Conservation (phyloP, 1,139 yeast species). For the Scheffersomyces parashehatae region DNA sequence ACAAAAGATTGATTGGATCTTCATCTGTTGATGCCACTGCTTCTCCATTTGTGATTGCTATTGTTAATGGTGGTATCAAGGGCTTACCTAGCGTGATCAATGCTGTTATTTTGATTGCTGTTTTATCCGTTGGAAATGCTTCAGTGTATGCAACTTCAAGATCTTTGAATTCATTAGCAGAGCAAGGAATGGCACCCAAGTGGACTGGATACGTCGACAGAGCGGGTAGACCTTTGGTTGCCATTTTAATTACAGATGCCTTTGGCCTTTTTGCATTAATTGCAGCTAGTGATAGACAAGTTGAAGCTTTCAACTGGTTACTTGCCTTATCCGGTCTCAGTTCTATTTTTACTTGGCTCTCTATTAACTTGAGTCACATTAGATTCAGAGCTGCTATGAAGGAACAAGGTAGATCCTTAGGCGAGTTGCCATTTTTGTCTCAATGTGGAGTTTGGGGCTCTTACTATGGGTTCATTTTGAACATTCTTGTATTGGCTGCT, state of each 20-base stretch:
- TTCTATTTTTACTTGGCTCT: conserved; percentile 82
- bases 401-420: conserved; percentile 60
- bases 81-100: conserved; percentile 57
- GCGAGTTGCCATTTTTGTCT: conserved; percentile 70
- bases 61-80: conserved; percentile 50
- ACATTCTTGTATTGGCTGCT: conserved; percentile 66
- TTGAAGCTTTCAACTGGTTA: conserved; percentile 75
- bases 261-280: conserved; percentile 73
- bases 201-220: conserved; percentile 34
- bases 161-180: conserved; percentile 33
- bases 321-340: conserved; percentile 82
- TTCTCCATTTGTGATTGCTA: conserved; percentile 65
- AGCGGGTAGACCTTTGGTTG: conserved; percentile 34
- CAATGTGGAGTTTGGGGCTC: conserved; percentile 76
- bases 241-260: conserved; percentile 29
- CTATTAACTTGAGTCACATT: conserved; percentile 73
- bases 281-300: conserved; percentile 67
- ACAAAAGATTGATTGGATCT: conserved; percentile 31
- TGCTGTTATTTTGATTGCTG: conserved; percentile 50
- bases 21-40: conserved; percentile 49
- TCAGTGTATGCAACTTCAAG: conserved; percentile 36
- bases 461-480: conserved; percentile 58
- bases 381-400: conserved; percentile 77
- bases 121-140: conserved; percentile 50
- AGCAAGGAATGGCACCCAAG: conserved; percentile 34